Conservation (phyloP, 768 basidiomycete genomes). For the Tephrocybe sp. region DNA sequence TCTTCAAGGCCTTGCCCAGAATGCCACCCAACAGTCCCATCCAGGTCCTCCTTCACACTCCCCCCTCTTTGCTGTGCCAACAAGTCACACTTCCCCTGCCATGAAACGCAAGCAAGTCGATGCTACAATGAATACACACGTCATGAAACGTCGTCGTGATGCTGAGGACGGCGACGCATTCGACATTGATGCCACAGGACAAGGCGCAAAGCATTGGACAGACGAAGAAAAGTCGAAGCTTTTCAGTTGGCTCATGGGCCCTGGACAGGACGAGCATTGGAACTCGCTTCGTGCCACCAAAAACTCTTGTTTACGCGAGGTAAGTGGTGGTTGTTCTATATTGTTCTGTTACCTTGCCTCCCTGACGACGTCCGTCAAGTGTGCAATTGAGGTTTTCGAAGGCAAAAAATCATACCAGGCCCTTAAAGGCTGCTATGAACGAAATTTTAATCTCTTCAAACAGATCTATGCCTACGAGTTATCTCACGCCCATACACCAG, state of each 20-base stretch:
- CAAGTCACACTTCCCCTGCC: slow-evolving; percentile 32
- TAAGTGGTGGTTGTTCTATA: slow-evolving; percentile 21
- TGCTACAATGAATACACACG: slow-evolving; percentile 26
- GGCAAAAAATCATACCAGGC: slow-evolving; percentile 82
- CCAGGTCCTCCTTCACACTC: slow-evolving; percentile 32
- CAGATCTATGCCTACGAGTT: slow-evolving; percentile 74
- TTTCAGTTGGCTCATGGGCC: slow-evolving; percentile 77
- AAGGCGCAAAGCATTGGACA: slow-evolving; percentile 82
- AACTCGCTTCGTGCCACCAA: slow-evolving; percentile 74
- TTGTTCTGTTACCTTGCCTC: background rate
- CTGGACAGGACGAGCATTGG: slow-evolving; percentile 73
- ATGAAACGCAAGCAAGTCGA: slow-evolving; percentile 56
- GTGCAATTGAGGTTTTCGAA: slow-evolving; percentile 66
- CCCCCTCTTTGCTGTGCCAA: slow-evolving; percentile 34
- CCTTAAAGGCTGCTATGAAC: slow-evolving; percentile 81
- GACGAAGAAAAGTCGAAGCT: slow-evolving; percentile 79
- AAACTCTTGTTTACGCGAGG: slow-evolving; percentile 81
- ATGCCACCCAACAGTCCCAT: slow-evolving; percentile 28
- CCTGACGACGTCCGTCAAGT: slow-evolving; percentile 36
- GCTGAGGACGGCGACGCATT: slow-evolving; percentile 37
- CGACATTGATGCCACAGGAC: slow-evolving; percentile 45
- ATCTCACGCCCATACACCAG: slow-evolving; percentile 37
- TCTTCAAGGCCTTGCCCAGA: slow-evolving; percentile 34
- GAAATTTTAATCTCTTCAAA: slow-evolving; percentile 82
- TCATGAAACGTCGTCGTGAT: slow-evolving; percentile 46